Percentiles rank a stretch among this genome's conserved stretches.
phyloP scores from a whole-genome alignment of 2,329 filamentous ascomycete genomes.

The Tolypocladium tundrense region DNA sequence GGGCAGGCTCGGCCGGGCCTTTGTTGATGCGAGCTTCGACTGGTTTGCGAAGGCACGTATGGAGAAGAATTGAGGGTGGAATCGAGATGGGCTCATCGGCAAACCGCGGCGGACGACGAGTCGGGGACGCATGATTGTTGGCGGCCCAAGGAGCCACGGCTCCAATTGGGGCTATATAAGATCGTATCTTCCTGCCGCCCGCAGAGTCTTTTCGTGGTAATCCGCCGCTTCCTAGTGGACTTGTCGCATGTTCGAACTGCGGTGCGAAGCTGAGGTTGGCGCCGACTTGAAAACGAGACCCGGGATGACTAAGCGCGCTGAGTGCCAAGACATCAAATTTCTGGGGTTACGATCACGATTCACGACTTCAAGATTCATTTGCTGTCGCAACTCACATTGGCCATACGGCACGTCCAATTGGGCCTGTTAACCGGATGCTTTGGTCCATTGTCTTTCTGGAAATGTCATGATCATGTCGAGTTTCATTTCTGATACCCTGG shows the following conservation, averaged over 20 bases:
- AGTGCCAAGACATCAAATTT: neutral
- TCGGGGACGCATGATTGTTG: conserved; percentile 26
- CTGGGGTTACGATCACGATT: neutral
- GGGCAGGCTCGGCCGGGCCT: conserved; percentile 26
- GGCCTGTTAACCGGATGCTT: neutral
- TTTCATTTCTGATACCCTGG: conserved; percentile 31
- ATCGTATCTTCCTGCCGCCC: neutral
- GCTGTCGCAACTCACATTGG: neutral
- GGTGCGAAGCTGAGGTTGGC: neutral
- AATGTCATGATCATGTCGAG: conserved; percentile 26
- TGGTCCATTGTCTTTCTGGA: conserved; percentile 2
- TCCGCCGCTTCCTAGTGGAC: neutral
- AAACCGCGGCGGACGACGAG: conserved; percentile 22
- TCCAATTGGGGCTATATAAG: neutral
- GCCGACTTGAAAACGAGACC: neutral
- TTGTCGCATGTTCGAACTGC: neutral
- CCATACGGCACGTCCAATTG: neutral
- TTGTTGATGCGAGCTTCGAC: conserved; percentile 16
- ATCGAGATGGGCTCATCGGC: conserved; percentile 5
- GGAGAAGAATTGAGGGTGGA: conserved; percentile 9
- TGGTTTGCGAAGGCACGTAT: conserved; percentile 16
- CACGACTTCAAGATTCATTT: neutral
- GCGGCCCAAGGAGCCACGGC: conserved; percentile 4
- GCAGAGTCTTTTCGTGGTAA: neutral
- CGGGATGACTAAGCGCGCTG: neutral